Evolutionary conservation across 108 stramenopile genomes (phyloP), one percentile per base, ranked within the genome.

Genomic region (Phaeodactylum tricornutum): DNA sequence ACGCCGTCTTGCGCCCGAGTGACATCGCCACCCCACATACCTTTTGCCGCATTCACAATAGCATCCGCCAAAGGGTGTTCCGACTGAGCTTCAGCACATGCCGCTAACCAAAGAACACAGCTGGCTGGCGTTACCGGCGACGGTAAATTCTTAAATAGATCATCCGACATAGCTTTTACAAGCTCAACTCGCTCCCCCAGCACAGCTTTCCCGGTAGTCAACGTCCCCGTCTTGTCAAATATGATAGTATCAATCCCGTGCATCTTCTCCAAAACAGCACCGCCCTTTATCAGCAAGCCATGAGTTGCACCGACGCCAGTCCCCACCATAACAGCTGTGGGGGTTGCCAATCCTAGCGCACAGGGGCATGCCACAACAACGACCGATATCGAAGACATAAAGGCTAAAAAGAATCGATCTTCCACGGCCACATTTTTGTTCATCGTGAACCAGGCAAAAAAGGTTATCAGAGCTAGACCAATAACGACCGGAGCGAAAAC

Each of bases 291-390:
- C 15, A 96, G 64, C 40, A 96, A 50, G 3, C 96, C 96, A 40
- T 84, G 77, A 2, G 50, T 61, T 15, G 93, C 94, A 4, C 93
- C 96, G 3, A 95, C 93, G 37, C 90, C 92, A 8, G 92, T 94
- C 1, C 94, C 93, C 1, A 95, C 93, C 93, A 89, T 89, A 8
- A 97, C 88, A 0, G 96, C 96, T 6, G 96, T 99, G 0, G 98
- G 98, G 19, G 96, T 97, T 0, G 98, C 98, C 31, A 99, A 74
- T 5, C 98, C 98, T 11, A 97, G 61, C 0, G 96, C 95, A 68
- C 94, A 96, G 2, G 96, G 96, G 57, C 98, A 99, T 9, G 94
- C 88, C 21, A 99, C 94, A 21, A 99, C 96, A 16, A 99, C 61
- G 6, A 94, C 92, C 20, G 76, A 69, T 27, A 93, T 86, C 4